Conservation (phyloP, 2,329 filamentous ascomycete genomes). For the Fonsecaea multimorphosa region DNA sequence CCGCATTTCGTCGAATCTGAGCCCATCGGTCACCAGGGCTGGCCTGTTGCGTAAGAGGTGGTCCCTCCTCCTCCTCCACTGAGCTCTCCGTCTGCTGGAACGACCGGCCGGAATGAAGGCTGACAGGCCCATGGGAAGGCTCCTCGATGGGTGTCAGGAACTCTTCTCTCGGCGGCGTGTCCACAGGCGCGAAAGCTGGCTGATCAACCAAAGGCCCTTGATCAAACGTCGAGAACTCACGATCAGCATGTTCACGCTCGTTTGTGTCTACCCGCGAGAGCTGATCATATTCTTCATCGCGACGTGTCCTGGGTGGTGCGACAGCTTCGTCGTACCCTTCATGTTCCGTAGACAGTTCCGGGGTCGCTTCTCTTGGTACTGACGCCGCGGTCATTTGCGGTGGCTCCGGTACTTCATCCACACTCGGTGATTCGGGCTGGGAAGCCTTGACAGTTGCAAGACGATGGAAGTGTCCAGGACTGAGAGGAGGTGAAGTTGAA, state of each 20-base stretch:
- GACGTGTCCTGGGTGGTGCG: slow-evolving; percentile 48
- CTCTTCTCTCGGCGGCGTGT: slow-evolving; percentile 49
- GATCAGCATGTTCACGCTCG: slow-evolving; percentile 53
- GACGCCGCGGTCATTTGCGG: slow-evolving; percentile 20
- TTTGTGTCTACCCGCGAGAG: slow-evolving; percentile 66
- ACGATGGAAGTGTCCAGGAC: slow-evolving; percentile 36
- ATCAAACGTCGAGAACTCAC: slow-evolving; percentile 72
- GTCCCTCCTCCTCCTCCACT: slow-evolving; percentile 39
- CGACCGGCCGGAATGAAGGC: slow-evolving; percentile 31
- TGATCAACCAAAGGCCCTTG: slow-evolving; percentile 88
- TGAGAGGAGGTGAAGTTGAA: slow-evolving; percentile 36
- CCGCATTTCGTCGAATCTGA: slow-evolving; percentile 92
- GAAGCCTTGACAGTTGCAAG: slow-evolving; percentile 19
- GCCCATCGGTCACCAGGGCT: slow-evolving; percentile 82
- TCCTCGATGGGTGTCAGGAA: slow-evolving; percentile 31
- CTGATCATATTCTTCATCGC: slow-evolving; percentile 61
- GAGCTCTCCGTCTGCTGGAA: slow-evolving; percentile 24
- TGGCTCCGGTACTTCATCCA: slow-evolving; percentile 15
- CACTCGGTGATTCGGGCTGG: slow-evolving; percentile 2
- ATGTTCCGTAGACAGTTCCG: slow-evolving; percentile 41
- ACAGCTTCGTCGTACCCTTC: slow-evolving; percentile 43
- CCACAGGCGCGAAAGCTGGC: slow-evolving; percentile 77
- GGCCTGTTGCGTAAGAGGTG: slow-evolving; percentile 31
- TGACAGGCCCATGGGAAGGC: slow-evolving; percentile 38
- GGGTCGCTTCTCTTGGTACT: slow-evolving; percentile 37